Evolutionary conservation across 257 asterid genomes (phyloP).

Genomic region (Solanum dulcamara): DNA sequence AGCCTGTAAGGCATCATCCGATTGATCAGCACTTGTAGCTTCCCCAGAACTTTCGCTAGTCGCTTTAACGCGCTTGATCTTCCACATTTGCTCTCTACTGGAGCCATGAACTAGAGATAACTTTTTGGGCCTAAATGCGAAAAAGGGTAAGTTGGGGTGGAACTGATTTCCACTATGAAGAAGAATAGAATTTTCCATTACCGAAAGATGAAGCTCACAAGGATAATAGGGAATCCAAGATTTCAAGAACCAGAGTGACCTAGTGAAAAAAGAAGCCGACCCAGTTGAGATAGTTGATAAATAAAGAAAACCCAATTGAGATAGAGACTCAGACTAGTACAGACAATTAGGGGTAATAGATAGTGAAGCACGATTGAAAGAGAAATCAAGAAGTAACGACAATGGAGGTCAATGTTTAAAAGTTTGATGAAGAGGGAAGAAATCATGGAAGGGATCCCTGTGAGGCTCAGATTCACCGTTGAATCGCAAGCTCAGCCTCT

Average conservation of each 20-base stretch:
- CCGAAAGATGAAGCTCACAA: constrained; percentile 25
- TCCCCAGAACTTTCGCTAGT: constrained; percentile 23
- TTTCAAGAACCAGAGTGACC: not conserved
- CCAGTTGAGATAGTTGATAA: constrained; percentile 6
- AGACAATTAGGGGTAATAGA: not conserved
- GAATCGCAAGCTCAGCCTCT: not conserved
- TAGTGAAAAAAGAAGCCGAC: not conserved
- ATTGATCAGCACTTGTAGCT: constrained; percentile 28
- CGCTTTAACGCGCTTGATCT: constrained; percentile 31
- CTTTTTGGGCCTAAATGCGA: constrained; percentile 22
- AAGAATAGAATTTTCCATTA: constrained; percentile 32
- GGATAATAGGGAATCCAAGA: constrained; percentile 3
- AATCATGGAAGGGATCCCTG: not conserved
- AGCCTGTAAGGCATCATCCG: constrained; percentile 56
- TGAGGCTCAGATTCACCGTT: constrained; percentile 17
- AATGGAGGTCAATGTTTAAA: constrained; percentile 4
- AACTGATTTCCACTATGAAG: constrained; percentile 17
- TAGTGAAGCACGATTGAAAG: not conserved
- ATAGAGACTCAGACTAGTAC: not conserved
- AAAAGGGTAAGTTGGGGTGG: constrained; percentile 29
- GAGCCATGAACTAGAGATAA: constrained; percentile 25
- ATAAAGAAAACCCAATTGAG: constrained; percentile 2
- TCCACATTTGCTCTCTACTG: constrained; percentile 25
- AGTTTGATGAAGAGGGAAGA: not conserved
- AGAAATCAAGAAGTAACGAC: not conserved